Conservation (phyloP, 768 basidiomycete species). For the Paxillus ammoniavirescens region DNA sequence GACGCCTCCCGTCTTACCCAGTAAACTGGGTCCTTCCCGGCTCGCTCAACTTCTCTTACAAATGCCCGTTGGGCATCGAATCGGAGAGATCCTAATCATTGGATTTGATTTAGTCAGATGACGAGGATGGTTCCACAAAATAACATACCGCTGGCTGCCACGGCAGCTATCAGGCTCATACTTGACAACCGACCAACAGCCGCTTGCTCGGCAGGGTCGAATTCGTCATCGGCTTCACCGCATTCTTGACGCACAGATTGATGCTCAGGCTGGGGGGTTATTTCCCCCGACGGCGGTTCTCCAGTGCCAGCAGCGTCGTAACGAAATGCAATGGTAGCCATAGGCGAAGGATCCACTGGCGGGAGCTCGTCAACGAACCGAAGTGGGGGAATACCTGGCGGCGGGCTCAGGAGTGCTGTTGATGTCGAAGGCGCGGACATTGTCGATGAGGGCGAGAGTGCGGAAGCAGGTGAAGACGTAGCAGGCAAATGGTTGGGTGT, state of each 20-base stretch:
- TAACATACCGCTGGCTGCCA: slow-evolving; percentile 70
- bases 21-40: slow-evolving; percentile 61
- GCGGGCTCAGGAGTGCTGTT: slow-evolving; percentile 8
- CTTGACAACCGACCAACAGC: slow-evolving; percentile 84
- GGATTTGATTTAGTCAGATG: slow-evolving; percentile 4
- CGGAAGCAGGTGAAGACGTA: slow-evolving; percentile 21
- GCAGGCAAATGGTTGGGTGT: slow-evolving; percentile 30
- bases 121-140: slow-evolving; percentile 6
- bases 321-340: slow-evolving; percentile 12
- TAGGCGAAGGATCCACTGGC: slow-evolving; percentile 12
- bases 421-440: slow-evolving; percentile 16
- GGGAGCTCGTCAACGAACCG: slow-evolving; percentile 15
- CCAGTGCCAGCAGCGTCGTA: slow-evolving; percentile 12
- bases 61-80: slow-evolving; percentile 60
- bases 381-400: slow-evolving; percentile 11
- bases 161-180: slow-evolving; percentile 90
- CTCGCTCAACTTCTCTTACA: slow-evolving; percentile 71
- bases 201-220: slow-evolving; percentile 61
- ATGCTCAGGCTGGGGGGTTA: slow-evolving; percentile 14
- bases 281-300: slow-evolving; percentile 5
- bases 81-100: slow-evolving; percentile 47
- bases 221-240: slow-evolving; percentile 38
- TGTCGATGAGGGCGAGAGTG: slow-evolving; percentile 10
- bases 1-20: slow-evolving; percentile 87
- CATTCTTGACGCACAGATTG: slow-evolving; percentile 13